Evolutionary conservation across 2,329 filamentous ascomycete species (phyloP).

Genomic region (Fusarium decemcellulare): DNA sequence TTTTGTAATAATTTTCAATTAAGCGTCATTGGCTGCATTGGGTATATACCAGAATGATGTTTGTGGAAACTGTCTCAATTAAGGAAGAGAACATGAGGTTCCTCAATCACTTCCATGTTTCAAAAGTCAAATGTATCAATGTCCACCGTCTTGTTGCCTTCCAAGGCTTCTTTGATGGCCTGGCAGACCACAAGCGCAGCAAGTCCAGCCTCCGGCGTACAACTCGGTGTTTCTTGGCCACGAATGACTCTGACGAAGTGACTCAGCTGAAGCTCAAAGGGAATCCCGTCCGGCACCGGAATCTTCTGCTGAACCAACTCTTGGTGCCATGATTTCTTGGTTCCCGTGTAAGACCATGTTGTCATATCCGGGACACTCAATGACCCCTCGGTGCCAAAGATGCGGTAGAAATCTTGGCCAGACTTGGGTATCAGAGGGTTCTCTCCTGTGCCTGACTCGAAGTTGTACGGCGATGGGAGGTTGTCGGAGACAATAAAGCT

Average conservation of each 20-base stretch:
- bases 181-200: conserved; percentile 67
- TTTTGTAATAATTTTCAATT: too few species aligned
- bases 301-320: conserved; percentile 50
- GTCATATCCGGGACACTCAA: conserved; percentile 69
- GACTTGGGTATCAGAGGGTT: conserved; percentile 65
- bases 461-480: conserved; percentile 65
- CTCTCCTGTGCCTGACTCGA: conserved; percentile 71
- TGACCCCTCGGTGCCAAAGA: conserved; percentile 66
- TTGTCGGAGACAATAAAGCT: conserved; percentile 70
- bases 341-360: conserved; percentile 60
- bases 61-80: too few species aligned
- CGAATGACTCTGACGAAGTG: conserved; percentile 66
- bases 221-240: conserved; percentile 59
- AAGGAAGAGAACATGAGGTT: neutral
- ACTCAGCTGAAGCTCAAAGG: conserved; percentile 66
- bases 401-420: conserved; percentile 63
- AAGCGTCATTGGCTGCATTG: too few species aligned
- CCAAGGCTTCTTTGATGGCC: conserved; percentile 62
- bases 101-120: neutral
- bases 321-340: conserved; percentile 59
- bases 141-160: conserved; percentile 44
- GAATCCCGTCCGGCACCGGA: conserved; percentile 46
- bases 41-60: too few species aligned
- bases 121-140: conserved; percentile 33
- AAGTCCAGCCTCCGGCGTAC: conserved; percentile 64